phyloP scores from a whole-genome alignment of 768 basidiomycete species.

The Tylopilus balloui region DNA sequence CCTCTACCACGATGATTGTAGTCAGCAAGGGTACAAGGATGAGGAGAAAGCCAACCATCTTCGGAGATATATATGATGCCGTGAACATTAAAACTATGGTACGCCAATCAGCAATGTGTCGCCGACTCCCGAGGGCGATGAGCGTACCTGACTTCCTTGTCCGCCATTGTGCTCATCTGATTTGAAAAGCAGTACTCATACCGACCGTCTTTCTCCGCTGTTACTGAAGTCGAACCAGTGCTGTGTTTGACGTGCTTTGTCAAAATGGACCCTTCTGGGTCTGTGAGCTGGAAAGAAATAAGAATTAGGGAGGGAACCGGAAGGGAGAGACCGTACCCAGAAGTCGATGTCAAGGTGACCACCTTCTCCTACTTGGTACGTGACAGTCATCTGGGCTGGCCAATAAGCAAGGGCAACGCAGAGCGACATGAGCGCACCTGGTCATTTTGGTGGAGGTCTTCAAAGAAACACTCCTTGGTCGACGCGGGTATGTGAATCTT shows the following conservation, averaged over 20 bases:
- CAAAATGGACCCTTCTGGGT: constrained; percentile 64
- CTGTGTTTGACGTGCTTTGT: constrained; percentile 82
- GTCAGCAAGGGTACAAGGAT: neutral
- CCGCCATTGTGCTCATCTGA: constrained; percentile 94
- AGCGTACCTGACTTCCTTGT: constrained; percentile 85
- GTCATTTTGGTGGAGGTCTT: constrained; percentile 88
- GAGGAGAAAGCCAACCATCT: constrained; percentile 52
- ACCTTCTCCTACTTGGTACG: constrained; percentile 97
- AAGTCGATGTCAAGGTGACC: constrained; percentile 98
- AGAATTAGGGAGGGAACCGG: neutral
- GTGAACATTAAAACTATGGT: constrained; percentile 89
- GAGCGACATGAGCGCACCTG: constrained; percentile 47
- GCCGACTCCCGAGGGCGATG: neutral
- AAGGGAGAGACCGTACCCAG: constrained; percentile 54
- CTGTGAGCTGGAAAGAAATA: constrained; percentile 56
- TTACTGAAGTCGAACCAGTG: constrained; percentile 85
- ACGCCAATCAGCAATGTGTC: neutral
- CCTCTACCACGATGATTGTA: constrained; percentile 34
- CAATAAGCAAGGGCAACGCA: neutral
- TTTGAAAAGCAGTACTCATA: constrained; percentile 98
- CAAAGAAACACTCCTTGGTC: constrained; percentile 93
- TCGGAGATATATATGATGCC: constrained; percentile 92
- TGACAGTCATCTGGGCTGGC: constrained; percentile 85
- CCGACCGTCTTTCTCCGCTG: constrained; percentile 81
- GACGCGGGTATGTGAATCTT: constrained; percentile 72